Conservation (phyloP, 2,329 filamentous ascomycete genomes). For the Colletotrichum truncatum region DNA sequence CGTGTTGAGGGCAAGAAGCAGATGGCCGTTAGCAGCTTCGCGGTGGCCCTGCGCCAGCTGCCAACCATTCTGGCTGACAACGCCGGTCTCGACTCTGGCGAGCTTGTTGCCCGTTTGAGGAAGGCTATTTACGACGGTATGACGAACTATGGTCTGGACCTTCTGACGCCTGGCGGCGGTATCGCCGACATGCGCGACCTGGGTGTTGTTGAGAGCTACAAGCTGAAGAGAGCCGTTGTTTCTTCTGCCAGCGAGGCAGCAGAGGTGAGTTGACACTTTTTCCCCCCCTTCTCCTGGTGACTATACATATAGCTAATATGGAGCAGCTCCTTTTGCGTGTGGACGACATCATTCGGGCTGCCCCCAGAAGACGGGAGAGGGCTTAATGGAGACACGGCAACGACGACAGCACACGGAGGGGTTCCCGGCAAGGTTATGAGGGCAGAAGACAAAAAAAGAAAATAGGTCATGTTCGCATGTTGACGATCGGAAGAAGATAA, state of each 20-base stretch:
- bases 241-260: conserved; percentile 95
- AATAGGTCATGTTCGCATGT: conserved; percentile 21
- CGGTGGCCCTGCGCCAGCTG: conserved; percentile 87
- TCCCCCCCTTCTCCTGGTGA: background rate
- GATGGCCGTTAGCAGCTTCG: conserved; percentile 90
- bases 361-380: conserved; percentile 83
- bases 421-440: conserved; percentile 12
- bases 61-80: conserved; percentile 98
- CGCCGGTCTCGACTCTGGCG: conserved; percentile 93
- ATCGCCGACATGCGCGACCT: conserved; percentile 96
- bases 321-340: conserved; percentile 87
- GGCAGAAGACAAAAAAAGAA: background rate
- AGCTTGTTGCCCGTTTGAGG: conserved; percentile 88
- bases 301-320: conserved; percentile 21
- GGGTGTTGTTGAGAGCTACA: conserved; percentile 97
- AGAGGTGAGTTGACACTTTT: conserved; percentile 73
- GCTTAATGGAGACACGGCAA: conserved; percentile 57
- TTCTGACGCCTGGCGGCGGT: conserved; percentile 88
- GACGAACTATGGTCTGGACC: conserved; percentile 89
- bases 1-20: conserved; percentile 98
- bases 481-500: conserved; percentile 5
- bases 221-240: conserved; percentile 97
- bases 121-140: conserved; percentile 96
- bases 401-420: conserved; percentile 16
- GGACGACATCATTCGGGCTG: conserved; percentile 96